These are phyloP conservation scores for Picochlorum costavermella DNA, from an alignment of 139 green algal genomes.

Conservation along the genomic window DNA sequence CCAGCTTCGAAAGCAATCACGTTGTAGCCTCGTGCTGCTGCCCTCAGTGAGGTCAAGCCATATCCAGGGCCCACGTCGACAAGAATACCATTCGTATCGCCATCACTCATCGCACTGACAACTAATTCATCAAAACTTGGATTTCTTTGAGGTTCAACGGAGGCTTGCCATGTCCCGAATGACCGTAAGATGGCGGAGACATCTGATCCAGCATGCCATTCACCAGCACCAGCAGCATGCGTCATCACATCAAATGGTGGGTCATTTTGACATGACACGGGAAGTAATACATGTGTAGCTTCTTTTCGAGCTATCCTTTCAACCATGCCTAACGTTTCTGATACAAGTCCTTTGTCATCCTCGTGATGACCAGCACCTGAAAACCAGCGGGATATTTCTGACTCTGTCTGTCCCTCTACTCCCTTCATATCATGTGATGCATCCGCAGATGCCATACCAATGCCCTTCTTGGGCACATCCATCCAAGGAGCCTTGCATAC, in stretches of 20 bases:
- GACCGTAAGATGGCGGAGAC: slow-evolving; percentile 43
- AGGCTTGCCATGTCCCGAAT: slow-evolving; percentile 68
- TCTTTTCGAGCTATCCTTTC: slow-evolving; percentile 6
- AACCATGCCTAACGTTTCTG: background rate
- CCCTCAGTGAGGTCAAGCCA: slow-evolving; percentile 67
- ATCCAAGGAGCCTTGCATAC: background rate
- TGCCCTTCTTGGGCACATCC: background rate
- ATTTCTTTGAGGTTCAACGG: slow-evolving; percentile 31
- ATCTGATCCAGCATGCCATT: slow-evolving; percentile 45
- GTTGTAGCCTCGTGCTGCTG: slow-evolving; percentile 53
- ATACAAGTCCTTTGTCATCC: background rate
- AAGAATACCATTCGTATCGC: slow-evolving; percentile 24
- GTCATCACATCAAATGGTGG: slow-evolving; percentile 67
- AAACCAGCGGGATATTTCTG: background rate
- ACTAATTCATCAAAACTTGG: slow-evolving; percentile 68
- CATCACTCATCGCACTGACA: slow-evolving; percentile 36
- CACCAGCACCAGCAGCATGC: slow-evolving; percentile 16
- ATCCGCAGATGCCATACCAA: no score
- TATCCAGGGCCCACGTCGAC: slow-evolving; percentile 71
- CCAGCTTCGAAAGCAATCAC: slow-evolving; percentile 66
- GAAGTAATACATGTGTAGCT: slow-evolving; percentile 34
- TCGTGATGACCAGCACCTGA: no score
- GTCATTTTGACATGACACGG: slow-evolving; percentile 50
- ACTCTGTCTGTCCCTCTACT: background rate
- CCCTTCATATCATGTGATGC: no score